Base-by-base conservation (phyloP, 1,284 basidiomycete genomes). In the Pterula multifida region DNA sequence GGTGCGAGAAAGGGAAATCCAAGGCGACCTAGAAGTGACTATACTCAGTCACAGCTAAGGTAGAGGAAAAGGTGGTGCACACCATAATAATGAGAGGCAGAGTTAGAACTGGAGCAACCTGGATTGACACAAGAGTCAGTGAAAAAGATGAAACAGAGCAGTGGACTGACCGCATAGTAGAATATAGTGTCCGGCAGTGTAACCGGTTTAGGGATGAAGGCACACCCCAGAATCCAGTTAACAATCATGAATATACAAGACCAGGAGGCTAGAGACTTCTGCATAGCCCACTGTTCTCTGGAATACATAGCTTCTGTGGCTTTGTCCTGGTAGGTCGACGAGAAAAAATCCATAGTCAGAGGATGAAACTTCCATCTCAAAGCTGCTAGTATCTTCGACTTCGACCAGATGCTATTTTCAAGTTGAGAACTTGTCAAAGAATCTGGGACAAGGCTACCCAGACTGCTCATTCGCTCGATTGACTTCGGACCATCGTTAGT, bases 211-310 rank as follows among this genome's bases (percentile, higher is more conserved):
- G 70, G 67, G 15, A 75, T 64, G 36, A 78, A 70, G 2, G 62
- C 61, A 13, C 68, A 60, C 2, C 68, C 71, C 28, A 81, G 62
- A 2, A 72, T 61, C 76, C 81, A 85, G 58, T 77, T 83, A 42
- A 74, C 56, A 45, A 82, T 61, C 53, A 79, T 70, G 58, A 80
- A 84, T 2, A 72, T 54, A 12, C 73, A 66, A 3, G 76, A 75
- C 67, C 75, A 78, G 21, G 81, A 50, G 2, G 75, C 75, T 15
- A 78, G 63, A 1, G 67, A 64, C 69, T 61, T 61, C 17, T 48
- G 49, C 19, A 21, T 32, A 4, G 49, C 21, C 46, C 32, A 36
- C 17, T 36, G 13, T 4, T 23, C 2, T 23, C 17, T 21, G 12
- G 13, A 11, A 36, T 45, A 23, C 19, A 48, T 12, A 3, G 44